phyloP scores from a whole-genome alignment of 805 yeast species.

The Torulaspora microellipsoides region DNA sequence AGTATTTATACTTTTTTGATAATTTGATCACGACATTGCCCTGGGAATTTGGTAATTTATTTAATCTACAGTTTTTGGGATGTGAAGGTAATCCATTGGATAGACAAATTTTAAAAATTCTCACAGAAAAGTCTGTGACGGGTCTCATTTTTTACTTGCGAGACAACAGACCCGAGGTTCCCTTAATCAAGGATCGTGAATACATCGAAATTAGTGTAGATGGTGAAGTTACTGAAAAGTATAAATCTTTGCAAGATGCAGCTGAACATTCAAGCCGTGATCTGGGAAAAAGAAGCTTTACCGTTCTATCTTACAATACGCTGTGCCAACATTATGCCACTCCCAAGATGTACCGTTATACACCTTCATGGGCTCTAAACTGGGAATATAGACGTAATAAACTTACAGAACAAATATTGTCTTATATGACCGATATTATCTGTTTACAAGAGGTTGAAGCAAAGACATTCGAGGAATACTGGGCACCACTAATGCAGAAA shows the following conservation, averaged over 20 bases:
- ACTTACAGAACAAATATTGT: constrained; percentile 66
- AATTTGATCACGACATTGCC: constrained; percentile 76
- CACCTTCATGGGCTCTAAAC: constrained; percentile 94
- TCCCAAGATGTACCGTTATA: constrained; percentile 82
- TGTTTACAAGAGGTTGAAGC: constrained; percentile 97
- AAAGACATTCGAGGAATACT: constrained; percentile 75
- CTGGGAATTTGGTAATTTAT: constrained; percentile 76
- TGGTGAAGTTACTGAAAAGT: constrained; percentile 48
- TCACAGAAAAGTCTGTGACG: constrained; percentile 79
- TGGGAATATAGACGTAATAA: constrained; percentile 87
- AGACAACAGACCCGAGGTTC: constrained; percentile 69
- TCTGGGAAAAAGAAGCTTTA: constrained; percentile 45
- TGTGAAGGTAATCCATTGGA: constrained; percentile 90
- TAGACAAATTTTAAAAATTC: constrained; percentile 53
- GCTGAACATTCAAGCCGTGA: constrained; percentile 22
- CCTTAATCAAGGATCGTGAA: constrained; percentile 67
- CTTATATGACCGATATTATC: constrained; percentile 65
- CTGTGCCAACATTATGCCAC: constrained; percentile 96
- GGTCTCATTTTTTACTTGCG: constrained; percentile 76
- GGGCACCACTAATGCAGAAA: constrained; percentile 69
- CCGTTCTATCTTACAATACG: constrained; percentile 83
- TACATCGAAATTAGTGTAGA: constrained; percentile 80
- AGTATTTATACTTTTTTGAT: constrained; percentile 82
- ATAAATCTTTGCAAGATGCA: constrained; percentile 31
- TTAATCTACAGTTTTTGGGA: constrained; percentile 82